Conservation (phyloP, 1,284 basidiomycete species). For the Cyathus olla region DNA sequence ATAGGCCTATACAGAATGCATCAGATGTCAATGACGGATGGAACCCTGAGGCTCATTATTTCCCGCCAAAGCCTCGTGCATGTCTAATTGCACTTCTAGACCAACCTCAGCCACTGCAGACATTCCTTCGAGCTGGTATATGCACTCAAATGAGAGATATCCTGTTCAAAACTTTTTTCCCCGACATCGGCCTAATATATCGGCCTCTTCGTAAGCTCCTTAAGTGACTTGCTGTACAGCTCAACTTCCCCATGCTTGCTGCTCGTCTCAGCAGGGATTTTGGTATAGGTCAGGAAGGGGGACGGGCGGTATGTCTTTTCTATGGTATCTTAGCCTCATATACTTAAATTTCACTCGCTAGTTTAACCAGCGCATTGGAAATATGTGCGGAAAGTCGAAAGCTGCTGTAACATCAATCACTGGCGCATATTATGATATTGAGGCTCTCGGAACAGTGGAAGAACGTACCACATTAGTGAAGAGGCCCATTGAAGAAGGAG, state of each 20-base stretch:
- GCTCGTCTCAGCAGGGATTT: not conserved
- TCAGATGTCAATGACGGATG: not conserved
- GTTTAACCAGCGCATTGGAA: not conserved
- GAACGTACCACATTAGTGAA: not conserved
- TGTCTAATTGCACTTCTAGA: not conserved
- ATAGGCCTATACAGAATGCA: too few species aligned
- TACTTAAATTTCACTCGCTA: not conserved
- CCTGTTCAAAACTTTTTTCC: not conserved
- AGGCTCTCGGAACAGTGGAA: not conserved
- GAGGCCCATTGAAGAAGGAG: not conserved
- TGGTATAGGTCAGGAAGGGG: not conserved
- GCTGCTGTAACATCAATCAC: not conserved
- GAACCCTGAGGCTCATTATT: not conserved
- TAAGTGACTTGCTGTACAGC: not conserved
- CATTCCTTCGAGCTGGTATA: not conserved
- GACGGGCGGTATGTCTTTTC: not conserved
- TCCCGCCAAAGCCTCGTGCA: not conserved
- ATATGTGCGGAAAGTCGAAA: not conserved
- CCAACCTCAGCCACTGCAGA: not conserved
- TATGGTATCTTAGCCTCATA: not conserved
- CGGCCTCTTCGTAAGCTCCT: not conserved
- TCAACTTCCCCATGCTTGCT: not conserved
- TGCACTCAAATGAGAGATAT: not conserved
- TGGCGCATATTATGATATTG: not conserved
- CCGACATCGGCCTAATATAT: not conserved